Evolutionary conservation across 169 alveolate species (phyloP).

Genomic region (Plasmodium coatneyi): DNA sequence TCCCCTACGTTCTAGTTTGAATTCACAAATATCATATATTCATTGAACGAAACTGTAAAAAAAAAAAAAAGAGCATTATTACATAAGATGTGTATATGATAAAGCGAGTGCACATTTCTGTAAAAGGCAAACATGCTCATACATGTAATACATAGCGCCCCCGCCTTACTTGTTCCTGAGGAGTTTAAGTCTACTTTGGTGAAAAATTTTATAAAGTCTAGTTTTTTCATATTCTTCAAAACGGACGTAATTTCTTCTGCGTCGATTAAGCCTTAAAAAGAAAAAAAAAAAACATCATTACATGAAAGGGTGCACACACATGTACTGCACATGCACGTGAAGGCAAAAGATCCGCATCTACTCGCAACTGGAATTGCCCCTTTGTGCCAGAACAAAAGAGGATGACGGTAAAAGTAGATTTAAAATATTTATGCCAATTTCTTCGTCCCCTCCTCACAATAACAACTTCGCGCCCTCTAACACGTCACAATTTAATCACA

Average conservation of each 20-base stretch:
- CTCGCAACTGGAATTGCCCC: neutral
- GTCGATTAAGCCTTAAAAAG: slow-evolving; percentile 38
- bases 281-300: slow-evolving; percentile 1
- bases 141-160: neutral
- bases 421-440: neutral
- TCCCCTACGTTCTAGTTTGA: slow-evolving; percentile 5
- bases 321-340: neutral
- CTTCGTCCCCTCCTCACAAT: neutral
- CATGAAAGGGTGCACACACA: neutral
- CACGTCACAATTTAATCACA: neutral
- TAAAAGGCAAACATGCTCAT: neutral
- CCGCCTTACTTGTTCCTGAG: slow-evolving; percentile 58
- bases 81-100: neutral
- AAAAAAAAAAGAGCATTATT: slow-evolving; percentile 3
- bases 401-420: neutral
- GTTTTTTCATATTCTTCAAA: slow-evolving; percentile 58
- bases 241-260: slow-evolving; percentile 52
- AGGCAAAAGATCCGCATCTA: neutral
- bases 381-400: neutral
- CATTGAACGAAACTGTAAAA: slow-evolving; percentile 54
- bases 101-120: neutral
- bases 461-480: neutral
- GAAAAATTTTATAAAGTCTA: slow-evolving; percentile 50
- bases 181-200: slow-evolving; percentile 45
- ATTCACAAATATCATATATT: slow-evolving; percentile 43